Conservation (phyloP, 2,329 filamentous ascomycete species). For the Penicillium brasilianum region DNA sequence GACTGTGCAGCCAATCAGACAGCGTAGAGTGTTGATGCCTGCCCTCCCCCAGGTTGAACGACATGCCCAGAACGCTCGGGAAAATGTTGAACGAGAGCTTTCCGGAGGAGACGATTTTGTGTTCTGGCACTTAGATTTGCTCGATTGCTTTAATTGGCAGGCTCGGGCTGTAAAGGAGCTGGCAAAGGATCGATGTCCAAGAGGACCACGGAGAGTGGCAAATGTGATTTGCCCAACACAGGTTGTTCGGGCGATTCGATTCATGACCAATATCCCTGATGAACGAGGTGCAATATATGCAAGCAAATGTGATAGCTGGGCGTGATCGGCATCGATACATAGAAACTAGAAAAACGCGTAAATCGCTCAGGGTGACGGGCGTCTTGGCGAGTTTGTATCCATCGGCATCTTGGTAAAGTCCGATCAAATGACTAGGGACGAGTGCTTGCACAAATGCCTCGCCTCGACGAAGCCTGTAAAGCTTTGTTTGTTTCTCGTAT, state of each 20-base stretch:
- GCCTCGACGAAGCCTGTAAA: background rate
- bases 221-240: background rate
- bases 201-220: no score
- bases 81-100: constrained; percentile 5
- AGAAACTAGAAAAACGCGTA: background rate
- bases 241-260: background rate
- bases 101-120: background rate
- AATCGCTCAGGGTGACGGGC: background rate
- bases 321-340: background rate
- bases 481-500: no score
- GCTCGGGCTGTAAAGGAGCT: background rate
- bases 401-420: background rate
- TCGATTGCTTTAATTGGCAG: background rate
- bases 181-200: background rate
- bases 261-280: background rate
- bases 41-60: constrained; percentile 55
- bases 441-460: constrained; percentile 5
- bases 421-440: background rate
- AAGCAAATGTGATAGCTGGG: background rate
- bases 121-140: background rate
- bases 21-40: constrained; percentile 60
- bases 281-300: background rate
- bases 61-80: constrained; percentile 43
- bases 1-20: constrained; percentile 59
- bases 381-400: background rate